Evolutionary conservation across 2,329 filamentous ascomycete species (phyloP), one percentile per base, ranked within the genome.

Genomic region (Colletotrichum somersetense): DNA sequence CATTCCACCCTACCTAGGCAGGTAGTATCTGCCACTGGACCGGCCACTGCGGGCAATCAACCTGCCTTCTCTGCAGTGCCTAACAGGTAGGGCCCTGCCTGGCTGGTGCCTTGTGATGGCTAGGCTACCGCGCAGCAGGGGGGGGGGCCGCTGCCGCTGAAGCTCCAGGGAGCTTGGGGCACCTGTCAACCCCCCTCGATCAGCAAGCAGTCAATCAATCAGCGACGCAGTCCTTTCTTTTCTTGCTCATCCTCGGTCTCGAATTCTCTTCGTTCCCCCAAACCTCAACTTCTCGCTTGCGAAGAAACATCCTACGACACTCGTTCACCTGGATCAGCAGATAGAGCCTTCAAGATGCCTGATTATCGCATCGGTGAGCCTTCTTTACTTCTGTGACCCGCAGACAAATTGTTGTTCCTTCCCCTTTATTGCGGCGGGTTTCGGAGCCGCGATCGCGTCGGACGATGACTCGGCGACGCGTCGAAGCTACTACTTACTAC

Each of bases 291-390:
- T 52, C 46, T 53, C 33, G 10, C 46, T 20, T 33, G 26, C n/a
- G 38, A 33, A 12, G 23, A 53, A 53, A 6, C 40, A 20, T 33
- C 61, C 33, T 66, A 8, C 46, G 50, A 38, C 35, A 52, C 42
- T 12, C 66, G 44, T 55, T 12, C 42, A 40, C 20, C 35, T 33
- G 8, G 16, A 48, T 44, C 53, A 10, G 30, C 30, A 30, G 30
- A 14, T 8, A 10, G 8, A 48, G 35, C 14, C 14, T 61, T 67
- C 74, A 80, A 77, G 16, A 87, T 87, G 85, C 80, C 83, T 73
- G 77, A 82, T 67, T 87, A 86, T 75, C 83, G 85, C 70, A 79
- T 87, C 72, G 85, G 85, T 87, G 80, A 76, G 84, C 79, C 62
- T 35, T 61, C 20, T 44, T 16, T 10, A 26, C 33, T 44, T 8